These are phyloP conservation scores for Limnanthes douglasii DNA, from an alignment of 345 rosid species.

Conservation along the genomic window DNA sequence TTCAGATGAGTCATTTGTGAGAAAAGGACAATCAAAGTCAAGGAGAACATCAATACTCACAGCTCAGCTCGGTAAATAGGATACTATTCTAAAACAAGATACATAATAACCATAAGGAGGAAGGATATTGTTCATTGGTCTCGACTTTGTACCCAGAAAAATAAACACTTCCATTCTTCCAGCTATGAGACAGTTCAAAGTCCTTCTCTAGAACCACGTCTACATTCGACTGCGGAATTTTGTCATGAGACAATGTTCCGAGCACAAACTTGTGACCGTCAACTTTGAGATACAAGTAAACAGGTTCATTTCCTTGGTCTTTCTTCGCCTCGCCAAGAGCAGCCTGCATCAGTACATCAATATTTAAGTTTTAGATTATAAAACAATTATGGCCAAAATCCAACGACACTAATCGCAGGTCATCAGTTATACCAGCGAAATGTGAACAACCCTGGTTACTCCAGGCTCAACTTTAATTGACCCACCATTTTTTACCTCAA, in stretches of 20 bases:
- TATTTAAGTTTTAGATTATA: not conserved
- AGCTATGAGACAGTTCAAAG: conserved; percentile 50
- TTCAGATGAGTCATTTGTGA: conserved; percentile 14
- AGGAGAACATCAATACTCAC: conserved; percentile 11
- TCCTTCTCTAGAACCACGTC: conserved; percentile 40
- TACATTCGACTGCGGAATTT: conserved; percentile 38
- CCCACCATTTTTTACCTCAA: conserved; percentile 41
- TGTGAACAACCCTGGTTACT: conserved; percentile 24
- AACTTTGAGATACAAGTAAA: conserved; percentile 18
- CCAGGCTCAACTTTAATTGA: conserved; percentile 20
- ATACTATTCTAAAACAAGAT: conserved; percentile 1
- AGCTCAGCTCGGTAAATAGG: not conserved
- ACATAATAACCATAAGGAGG: not conserved
- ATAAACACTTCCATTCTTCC: conserved; percentile 57
- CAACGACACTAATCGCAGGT: not conserved
- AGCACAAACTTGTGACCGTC: conserved; percentile 33
- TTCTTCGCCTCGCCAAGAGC: conserved; percentile 46
- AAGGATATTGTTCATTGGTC: conserved; percentile 34
- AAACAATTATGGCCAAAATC: not conserved
- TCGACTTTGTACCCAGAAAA: conserved; percentile 43
- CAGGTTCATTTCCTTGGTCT: conserved; percentile 22
- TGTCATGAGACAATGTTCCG: conserved; percentile 49
- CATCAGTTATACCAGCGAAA: conserved; percentile 36
- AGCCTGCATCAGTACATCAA: conserved; percentile 19
- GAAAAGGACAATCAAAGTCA: conserved; percentile 10